Conservation (phyloP, 208 protist genomes). For the Trypanosoma conorhini region DNA sequence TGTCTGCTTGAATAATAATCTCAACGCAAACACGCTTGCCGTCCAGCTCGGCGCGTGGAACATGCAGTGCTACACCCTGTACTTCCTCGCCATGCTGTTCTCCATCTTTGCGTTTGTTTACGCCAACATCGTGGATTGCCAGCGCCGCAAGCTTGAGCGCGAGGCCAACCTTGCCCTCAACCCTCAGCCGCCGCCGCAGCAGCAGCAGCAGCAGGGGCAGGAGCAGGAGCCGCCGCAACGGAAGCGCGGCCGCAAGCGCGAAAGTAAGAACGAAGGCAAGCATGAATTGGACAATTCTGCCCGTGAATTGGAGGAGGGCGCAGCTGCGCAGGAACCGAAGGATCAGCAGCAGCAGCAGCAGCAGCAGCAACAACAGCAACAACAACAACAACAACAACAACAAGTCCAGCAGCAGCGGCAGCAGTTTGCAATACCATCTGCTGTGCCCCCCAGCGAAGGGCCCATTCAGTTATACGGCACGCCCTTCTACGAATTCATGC, state of each 20-base stretch:
- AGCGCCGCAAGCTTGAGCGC: conserved; percentile 27
- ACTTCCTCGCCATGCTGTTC: conserved; percentile 74
- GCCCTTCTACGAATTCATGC: conserved; percentile 82
- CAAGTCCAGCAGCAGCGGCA: not conserved
- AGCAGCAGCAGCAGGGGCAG: conserved; percentile 54
- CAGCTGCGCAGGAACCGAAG: not conserved
- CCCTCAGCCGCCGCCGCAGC: conserved; percentile 53
- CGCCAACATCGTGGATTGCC: conserved; percentile 48
- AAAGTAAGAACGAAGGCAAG: not conserved
- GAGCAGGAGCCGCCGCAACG: conserved; percentile 22
- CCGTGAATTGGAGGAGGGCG: not conserved
- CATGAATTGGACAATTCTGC: not conserved
- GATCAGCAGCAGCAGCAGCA: conserved; percentile 5
- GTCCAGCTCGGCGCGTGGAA: conserved; percentile 71
- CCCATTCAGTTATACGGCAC: conserved; percentile 80
- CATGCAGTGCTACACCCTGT: conserved; percentile 58
- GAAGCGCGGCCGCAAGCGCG: not conserved
- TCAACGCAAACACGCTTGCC: conserved; percentile 64
- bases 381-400: not conserved
- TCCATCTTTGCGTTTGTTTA: conserved; percentile 55
- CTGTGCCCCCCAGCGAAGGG: not conserved
- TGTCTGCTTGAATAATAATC: conserved; percentile 64
- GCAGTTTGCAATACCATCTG: not conserved
- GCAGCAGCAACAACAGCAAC: not conserved
- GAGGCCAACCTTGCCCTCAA: conserved; percentile 30